Percentiles rank a stretch among this genome's conserved stretches.
These are phyloP conservation scores for Dactylellina leptospora DNA, from an alignment of 2,329 filamentous ascomycete genomes.

Conservation along the genomic window DNA sequence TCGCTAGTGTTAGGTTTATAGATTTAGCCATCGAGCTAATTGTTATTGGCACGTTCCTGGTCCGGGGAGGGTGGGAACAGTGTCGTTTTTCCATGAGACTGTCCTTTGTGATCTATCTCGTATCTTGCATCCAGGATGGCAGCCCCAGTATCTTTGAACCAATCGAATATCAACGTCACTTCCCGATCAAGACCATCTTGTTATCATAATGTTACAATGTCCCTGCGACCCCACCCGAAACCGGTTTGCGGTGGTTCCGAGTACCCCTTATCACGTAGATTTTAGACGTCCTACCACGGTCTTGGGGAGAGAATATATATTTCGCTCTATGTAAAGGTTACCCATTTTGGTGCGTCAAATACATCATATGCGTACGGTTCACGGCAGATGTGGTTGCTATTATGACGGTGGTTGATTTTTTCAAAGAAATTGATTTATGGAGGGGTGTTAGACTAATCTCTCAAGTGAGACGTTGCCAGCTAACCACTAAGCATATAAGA, in stretches of 20 bases:
- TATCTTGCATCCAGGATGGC: neutral
- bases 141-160: neutral
- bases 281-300: constrained; percentile 9
- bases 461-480: neutral
- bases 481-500: no score
- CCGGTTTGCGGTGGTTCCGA: constrained; percentile 25
- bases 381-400: constrained; percentile 28
- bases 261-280: constrained; percentile 12
- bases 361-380: constrained; percentile 8
- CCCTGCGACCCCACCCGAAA: constrained; percentile 17
- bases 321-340: constrained; percentile 7
- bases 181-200: neutral
- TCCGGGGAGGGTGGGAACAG: no score
- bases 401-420: no score
- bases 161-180: constrained; percentile 7
- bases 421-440: constrained; percentile 2
- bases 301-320: constrained; percentile 5
- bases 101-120: neutral
- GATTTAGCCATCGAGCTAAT: constrained; percentile 31
- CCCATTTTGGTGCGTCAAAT: constrained; percentile 32
- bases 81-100: no score
- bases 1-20: constrained; percentile 2
- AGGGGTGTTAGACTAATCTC: neutral
- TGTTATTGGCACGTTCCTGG: neutral
- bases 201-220: constrained; percentile 20